A percentile compares a stretch with the other conserved stretches of the same genome.
Evolutionary conservation across 345 rosid genomes (phyloP).

Genomic region (Boechera divaricarpa): DNA sequence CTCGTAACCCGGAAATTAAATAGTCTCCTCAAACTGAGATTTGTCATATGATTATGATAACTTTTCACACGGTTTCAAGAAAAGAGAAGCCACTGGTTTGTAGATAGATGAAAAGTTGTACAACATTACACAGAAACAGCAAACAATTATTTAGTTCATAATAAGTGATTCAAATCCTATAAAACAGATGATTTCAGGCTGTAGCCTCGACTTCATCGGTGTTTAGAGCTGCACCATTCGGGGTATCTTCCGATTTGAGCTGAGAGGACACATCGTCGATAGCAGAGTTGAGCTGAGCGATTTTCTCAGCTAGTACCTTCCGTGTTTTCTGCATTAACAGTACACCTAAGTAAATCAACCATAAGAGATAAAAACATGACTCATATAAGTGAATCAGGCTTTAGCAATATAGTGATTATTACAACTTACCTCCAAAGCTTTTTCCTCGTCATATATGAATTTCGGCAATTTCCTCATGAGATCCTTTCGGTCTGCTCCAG

Average conservation of each 20-base stretch:
- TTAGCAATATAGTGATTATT: neutral
- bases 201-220: slow-evolving; percentile 73
- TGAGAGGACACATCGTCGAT: slow-evolving; percentile 84
- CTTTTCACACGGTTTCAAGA: neutral
- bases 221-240: slow-evolving; percentile 59
- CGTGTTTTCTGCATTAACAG: slow-evolving; percentile 69
- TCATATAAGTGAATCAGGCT: neutral
- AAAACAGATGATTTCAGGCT: slow-evolving; percentile 44
- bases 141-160: slow-evolving; percentile 30
- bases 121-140: slow-evolving; percentile 37
- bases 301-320: slow-evolving; percentile 76
- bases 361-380: neutral
- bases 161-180: slow-evolving; percentile 4
- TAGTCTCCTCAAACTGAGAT: neutral
- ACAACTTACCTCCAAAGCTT: slow-evolving; percentile 78
- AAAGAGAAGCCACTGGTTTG: neutral
- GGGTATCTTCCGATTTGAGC: slow-evolving; percentile 68
- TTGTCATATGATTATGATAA: neutral
- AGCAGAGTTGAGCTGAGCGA: slow-evolving; percentile 85
- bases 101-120: slow-evolving; percentile 30
- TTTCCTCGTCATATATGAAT: slow-evolving; percentile 97
- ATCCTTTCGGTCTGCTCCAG: slow-evolving; percentile 81
- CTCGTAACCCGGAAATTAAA: neutral
- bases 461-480: slow-evolving; percentile 94
- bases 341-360: slow-evolving; percentile 21